Evolutionary conservation across 2,329 filamentous ascomycete genomes (phyloP).

Genomic region (Alternaria novae-zelandiae): DNA sequence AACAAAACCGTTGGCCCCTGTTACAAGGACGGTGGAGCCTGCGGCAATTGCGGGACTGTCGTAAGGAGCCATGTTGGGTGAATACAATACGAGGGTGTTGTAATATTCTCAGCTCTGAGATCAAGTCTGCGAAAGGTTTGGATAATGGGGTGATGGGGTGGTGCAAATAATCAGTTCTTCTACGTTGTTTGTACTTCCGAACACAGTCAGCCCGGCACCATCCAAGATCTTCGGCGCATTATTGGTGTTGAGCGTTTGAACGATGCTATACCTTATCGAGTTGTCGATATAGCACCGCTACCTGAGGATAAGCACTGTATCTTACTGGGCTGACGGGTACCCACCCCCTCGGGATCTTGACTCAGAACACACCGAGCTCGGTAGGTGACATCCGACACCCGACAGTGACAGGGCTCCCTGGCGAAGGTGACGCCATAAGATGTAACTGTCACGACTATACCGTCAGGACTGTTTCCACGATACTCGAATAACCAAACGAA

Average conservation of each 20-base stretch:
- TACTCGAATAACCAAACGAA: neutral
- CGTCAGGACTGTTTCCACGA: neutral
- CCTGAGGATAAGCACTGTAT: neutral
- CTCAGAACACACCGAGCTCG: slow-evolving; percentile 1
- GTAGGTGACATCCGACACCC: neutral
- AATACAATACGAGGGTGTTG: neutral
- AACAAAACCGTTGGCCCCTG: slow-evolving; percentile 42
- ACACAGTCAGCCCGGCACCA: neutral
- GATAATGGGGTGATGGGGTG: neutral
- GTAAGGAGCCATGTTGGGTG: neutral
- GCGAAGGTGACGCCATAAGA: neutral
- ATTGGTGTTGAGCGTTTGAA: neutral
- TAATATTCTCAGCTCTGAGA: neutral
- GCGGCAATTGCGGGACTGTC: slow-evolving; percentile 13
- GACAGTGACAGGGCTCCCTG: neutral
- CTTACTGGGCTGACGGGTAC: neutral
- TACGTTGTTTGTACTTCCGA: neutral
- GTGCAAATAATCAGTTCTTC: neutral
- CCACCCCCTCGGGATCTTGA: neutral
- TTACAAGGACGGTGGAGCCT: slow-evolving; percentile 37
- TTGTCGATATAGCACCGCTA: neutral
- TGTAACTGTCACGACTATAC: neutral
- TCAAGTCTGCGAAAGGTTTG: neutral
- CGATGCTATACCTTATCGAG: neutral
- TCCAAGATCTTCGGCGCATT: slow-evolving; percentile 1